phyloP scores from a whole-genome alignment of 345 rosid species.

The Lagerstroemia speciosa region DNA sequence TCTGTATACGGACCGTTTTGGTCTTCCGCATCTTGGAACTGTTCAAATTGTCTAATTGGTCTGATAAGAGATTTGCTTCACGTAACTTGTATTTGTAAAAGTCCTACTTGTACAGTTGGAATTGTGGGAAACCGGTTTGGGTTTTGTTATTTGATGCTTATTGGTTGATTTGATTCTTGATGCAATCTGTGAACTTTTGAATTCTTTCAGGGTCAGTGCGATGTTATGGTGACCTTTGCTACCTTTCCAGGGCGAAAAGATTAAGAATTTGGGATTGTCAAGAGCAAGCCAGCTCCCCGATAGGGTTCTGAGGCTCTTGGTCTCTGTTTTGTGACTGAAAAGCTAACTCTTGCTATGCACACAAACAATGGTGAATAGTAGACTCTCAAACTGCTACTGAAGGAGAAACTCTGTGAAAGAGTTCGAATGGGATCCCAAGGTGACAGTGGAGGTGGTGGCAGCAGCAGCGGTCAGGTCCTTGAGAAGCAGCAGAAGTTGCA shows the following conservation, averaged over 20 bases:
- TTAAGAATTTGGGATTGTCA: neutral
- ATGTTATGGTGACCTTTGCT: neutral
- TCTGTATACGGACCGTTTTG: neutral
- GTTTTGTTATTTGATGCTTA: neutral
- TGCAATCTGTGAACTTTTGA: neutral
- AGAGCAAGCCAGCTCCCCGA: neutral
- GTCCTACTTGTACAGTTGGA: neutral
- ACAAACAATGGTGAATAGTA: neutral
- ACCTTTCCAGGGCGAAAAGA: neutral
- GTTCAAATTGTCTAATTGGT: too few species aligned
- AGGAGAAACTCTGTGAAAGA: neutral
- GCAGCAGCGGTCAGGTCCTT: neutral
- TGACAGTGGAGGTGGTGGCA: neutral
- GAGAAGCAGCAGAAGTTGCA: conserved; percentile 3
- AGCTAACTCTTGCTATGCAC: neutral
- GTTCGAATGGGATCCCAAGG: conserved; percentile 15
- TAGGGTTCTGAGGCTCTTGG: neutral
- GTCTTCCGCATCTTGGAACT: too few species aligned
- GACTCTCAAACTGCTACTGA: neutral
- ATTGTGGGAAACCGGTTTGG: neutral
- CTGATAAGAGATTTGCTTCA: neutral
- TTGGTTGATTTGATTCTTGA: neutral
- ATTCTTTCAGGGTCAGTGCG: neutral
- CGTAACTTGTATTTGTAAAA: neutral
- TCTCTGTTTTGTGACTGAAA: neutral